Conservation (phyloP, 345 rosid genomes). For the Eutrema heterophyllum region DNA sequence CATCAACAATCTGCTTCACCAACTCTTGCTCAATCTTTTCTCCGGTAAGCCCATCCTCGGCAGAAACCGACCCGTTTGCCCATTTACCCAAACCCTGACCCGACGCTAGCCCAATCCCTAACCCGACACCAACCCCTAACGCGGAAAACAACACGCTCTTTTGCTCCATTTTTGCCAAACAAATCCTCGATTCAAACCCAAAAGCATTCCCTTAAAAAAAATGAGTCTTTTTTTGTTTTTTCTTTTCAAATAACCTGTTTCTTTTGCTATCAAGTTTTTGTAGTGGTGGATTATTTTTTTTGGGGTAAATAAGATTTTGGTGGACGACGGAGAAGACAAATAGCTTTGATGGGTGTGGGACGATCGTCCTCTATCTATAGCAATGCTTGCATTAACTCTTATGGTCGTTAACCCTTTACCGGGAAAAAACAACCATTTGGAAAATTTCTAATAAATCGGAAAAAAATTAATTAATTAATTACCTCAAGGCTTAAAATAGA, state of each 20-base stretch:
- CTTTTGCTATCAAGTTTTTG: constrained; percentile 21
- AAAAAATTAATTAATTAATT: background rate
- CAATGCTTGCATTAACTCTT: constrained; percentile 14
- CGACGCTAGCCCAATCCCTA: constrained; percentile 86
- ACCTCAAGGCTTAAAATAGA: background rate
- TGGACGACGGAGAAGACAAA: constrained; percentile 26
- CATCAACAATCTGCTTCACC: constrained; percentile 66
- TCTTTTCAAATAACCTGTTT: constrained; percentile 2
- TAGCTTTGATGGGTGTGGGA: constrained; percentile 21
- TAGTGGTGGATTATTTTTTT: background rate
- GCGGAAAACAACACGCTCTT: constrained; percentile 54
- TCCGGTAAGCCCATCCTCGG: constrained; percentile 34
- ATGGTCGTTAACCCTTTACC: constrained; percentile 30
- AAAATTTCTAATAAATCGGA: background rate
- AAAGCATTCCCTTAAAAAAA: constrained; percentile 19
- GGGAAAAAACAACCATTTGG: background rate
- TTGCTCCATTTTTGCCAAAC: constrained; percentile 29
- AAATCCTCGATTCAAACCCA: background rate
- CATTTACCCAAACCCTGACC: constrained; percentile 63
- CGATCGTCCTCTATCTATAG: constrained; percentile 20
- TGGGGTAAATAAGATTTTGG: constrained; percentile 14
- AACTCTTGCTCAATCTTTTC: constrained; percentile 87
- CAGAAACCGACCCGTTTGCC: constrained; percentile 38
- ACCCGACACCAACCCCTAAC: constrained; percentile 83
- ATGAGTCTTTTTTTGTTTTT: background rate